These are phyloP conservation scores for Endogone sp. DNA, from an alignment of 192 early-diverging fungal species.

Conservation along the genomic window DNA sequence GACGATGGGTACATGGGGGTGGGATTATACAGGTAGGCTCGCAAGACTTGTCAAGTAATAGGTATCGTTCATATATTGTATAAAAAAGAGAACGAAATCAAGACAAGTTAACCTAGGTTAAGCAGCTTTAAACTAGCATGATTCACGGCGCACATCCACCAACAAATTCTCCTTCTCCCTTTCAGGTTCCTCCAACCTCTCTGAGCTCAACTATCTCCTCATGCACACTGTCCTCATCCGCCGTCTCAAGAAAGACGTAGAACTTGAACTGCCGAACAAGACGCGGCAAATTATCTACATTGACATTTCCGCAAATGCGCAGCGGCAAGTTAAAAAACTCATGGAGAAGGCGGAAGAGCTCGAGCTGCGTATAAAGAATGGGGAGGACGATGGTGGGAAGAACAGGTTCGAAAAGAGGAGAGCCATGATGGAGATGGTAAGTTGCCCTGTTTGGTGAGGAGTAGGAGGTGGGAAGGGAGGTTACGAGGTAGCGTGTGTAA, in stretches of 20 bases:
- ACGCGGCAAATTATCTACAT: slow-evolving; percentile 33
- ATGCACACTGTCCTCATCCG: slow-evolving; percentile 40
- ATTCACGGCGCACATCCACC: too few species aligned
- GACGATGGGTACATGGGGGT: slow-evolving; percentile 19
- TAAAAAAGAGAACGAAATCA: not conserved
- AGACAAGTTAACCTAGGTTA: not conserved
- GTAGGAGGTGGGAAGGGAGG: not conserved
- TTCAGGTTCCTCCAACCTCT: slow-evolving; percentile 30
- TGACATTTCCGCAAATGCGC: slow-evolving; percentile 8
- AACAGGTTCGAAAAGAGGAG: not conserved
- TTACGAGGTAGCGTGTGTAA: too few species aligned
- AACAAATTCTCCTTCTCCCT: not conserved
- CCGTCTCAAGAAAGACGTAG: slow-evolving; percentile 40
- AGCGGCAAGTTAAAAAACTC: slow-evolving; percentile 17
- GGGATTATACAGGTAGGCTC: slow-evolving; percentile 36
- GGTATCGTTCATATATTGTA: not conserved
- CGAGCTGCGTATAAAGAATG: slow-evolving; percentile 1
- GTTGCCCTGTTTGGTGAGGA: too few species aligned
- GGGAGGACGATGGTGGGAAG: slow-evolving; percentile 6
- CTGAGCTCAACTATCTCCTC: slow-evolving; percentile 39
- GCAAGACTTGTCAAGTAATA: not conserved
- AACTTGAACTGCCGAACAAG: slow-evolving; percentile 36
- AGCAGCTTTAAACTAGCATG: too few species aligned
- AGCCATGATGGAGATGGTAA: not conserved
- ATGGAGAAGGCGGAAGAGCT: not conserved